phyloP scores from a whole-genome alignment of 768 basidiomycete genomes.

The Gymnopilus junonius region DNA sequence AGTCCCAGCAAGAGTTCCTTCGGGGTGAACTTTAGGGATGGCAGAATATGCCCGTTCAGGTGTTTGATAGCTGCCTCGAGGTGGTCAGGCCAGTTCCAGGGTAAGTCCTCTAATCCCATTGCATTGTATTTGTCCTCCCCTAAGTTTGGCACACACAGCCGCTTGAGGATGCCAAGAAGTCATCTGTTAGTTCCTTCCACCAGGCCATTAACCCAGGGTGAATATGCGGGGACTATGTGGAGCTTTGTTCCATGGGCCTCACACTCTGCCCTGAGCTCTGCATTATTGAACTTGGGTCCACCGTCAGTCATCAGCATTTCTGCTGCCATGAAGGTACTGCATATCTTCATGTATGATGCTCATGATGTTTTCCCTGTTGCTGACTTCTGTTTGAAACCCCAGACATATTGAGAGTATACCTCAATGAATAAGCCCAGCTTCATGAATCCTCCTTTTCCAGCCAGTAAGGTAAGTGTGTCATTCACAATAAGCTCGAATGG shows the following conservation, averaged over 20 bases:
- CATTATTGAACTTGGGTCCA: too few species aligned
- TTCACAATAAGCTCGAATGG: background rate
- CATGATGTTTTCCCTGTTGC: slow-evolving; percentile 34
- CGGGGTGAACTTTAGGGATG: slow-evolving; percentile 27
- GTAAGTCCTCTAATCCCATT: slow-evolving; percentile 27
- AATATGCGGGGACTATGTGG: slow-evolving; percentile 33
- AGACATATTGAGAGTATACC: slow-evolving; percentile 31
- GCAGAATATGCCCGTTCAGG: slow-evolving; percentile 31
- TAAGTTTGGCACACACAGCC: slow-evolving; percentile 37
- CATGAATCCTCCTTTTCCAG: slow-evolving; percentile 34
- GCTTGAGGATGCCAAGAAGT: slow-evolving; percentile 25
- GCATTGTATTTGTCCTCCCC: slow-evolving; percentile 26
- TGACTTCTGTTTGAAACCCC: slow-evolving; percentile 28
- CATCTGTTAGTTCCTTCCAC: slow-evolving; percentile 29
- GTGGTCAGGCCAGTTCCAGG: slow-evolving; percentile 34
- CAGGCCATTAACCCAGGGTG: slow-evolving; percentile 48
- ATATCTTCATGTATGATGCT: slow-evolving; percentile 23
- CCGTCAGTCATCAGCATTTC: slow-evolving; percentile 43
- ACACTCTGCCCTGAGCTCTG: slow-evolving; percentile 33
- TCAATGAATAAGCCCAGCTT: slow-evolving; percentile 36
- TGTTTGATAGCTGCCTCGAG: slow-evolving; percentile 30
- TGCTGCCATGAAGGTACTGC: slow-evolving; percentile 20
- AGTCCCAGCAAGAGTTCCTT: slow-evolving; percentile 37
- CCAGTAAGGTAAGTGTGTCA: slow-evolving; percentile 38
- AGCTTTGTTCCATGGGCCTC: slow-evolving; percentile 17